Evolutionary conservation across 1,284 basidiomycete species (phyloP), one percentile per base, ranked within the genome.

Genomic region (Irpex sp.): DNA sequence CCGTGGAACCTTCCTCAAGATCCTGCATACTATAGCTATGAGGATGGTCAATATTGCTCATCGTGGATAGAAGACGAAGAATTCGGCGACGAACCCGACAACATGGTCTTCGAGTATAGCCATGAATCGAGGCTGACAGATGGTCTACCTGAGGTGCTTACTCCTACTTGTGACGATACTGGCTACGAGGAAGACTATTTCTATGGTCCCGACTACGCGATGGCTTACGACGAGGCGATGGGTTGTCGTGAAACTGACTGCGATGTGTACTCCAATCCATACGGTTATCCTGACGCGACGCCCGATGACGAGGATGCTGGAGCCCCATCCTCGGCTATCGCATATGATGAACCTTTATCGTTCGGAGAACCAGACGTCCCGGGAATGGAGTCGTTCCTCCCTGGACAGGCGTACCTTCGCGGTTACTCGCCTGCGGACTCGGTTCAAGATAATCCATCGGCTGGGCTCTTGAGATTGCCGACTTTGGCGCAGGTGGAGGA

Each of bases 401-500:
- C 4, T 12, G 28, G 83, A 21, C 78, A 80, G 1, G 67, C 69
- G 14, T 60, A 73, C 23, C 66, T 74, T 35, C 54, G 71, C 54
- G 72, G 71, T 21, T 64, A 71, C 16, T 56, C 61, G 1, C 67
- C 68, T 33, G 52, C 56, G 2, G 53, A 35, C n/a, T 55, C 47
- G 4, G 52, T n/a, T 12, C 12, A 16, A 45, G 52, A 14, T 57
- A 39, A 45, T 28, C 16, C 48, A 60, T 52, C 48, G 58, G 33
- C 16, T 9, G 36, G 21, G 49, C 49, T 18, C 42, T 51, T 49
- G 35, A 35, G 55, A 39, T 61, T 55, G 49, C 64, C 66, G 48
- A 66, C 66, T 7, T 63, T 72, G 14, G 72, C 73, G 12, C 68
- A 68, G 23, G 79, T 75, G 4, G 87, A 90, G 69, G 75, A 75